Base-by-base conservation (phyloP, 495 filamentous ascomycete species). In the Hypoxylon cercidicola region DNA sequence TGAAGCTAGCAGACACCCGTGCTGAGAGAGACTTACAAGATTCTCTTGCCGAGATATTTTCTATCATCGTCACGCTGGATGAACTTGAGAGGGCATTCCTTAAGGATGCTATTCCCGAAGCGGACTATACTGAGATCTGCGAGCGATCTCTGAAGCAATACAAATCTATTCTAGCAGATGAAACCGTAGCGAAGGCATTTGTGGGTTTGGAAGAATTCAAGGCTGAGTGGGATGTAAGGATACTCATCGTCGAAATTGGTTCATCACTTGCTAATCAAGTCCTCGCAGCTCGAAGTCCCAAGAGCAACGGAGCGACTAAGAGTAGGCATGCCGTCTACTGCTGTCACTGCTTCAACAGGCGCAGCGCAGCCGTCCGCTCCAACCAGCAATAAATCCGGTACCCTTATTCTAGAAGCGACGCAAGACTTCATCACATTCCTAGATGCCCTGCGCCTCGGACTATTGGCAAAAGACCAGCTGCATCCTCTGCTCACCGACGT, bases 371-470 rank as follows among this genome's bases (percentile, higher is more conserved):
- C 67, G 71, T 81, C 70, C 75, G 83, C 78, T 41, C 69, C 85
- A 1, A 71, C 82, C 43, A 85, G 76, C 32, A 84, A 82, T 41
- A 86, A 87, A 54, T 88, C 88, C 16, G 91, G 90, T 21, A 85
- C 87, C 39, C 81, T 94, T 35, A 93, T 97, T 55, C 76, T 94
- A 23, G 85, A 91, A 47, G 93, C 95, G 4, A 97, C 95, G 3
- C 92, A 98, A 76, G 93, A 97, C 73, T 99, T 99, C 72, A 98
- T 99, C 75, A 99, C 96, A 0, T 93, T 97, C 76, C 81, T 99
- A 44, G 96, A 99, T 76, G 96, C 95, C 19, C 82, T 98, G 67
- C 90, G 90, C 68, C 82, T 99, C 37, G 90, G 92, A 19, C 86
- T 96, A 76, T 80, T 93, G 11, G 93, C 93, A 6, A 99, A 99